phyloP scores from a whole-genome alignment of 371 early-diverging fungal species.

The Syncephalis plumigaleata region DNA sequence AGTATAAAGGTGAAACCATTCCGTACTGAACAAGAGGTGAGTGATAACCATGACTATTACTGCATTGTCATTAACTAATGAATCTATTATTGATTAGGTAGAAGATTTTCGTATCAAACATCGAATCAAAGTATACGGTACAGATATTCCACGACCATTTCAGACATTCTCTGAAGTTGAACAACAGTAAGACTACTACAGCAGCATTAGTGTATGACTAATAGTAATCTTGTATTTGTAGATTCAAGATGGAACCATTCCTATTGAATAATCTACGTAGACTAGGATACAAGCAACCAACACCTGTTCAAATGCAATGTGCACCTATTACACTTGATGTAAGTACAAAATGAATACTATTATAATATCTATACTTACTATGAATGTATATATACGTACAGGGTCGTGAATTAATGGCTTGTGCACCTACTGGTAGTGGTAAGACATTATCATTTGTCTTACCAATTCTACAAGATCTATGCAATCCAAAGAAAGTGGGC shows the following conservation, averaged over 20 bases:
- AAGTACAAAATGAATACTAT: conserved; percentile 3
- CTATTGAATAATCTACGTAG: conserved; percentile 43
- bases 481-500: conserved; percentile 51
- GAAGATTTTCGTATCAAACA: conserved; percentile 41
- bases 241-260: conserved; percentile 41
- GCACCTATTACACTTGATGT: conserved; percentile 66
- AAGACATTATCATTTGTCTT: conserved; percentile 95
- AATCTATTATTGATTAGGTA: conserved; percentile 8
- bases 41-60: background rate
- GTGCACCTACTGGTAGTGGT: conserved; percentile 96
- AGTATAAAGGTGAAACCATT: no score
- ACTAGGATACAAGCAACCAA: conserved; percentile 63
- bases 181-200: conserved; percentile 16
- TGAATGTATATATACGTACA: conserved; percentile 8
- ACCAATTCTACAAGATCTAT: conserved; percentile 75
- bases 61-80: background rate
- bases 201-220: background rate
- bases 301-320: conserved; percentile 93
- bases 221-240: background rate
- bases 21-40: no score
- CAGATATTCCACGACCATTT: conserved; percentile 75
- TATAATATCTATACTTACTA: background rate
- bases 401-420: conserved; percentile 79
- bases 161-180: conserved; percentile 57
- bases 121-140: conserved; percentile 67